These are phyloP conservation scores for Pelargonium nanum DNA, from an alignment of 345 rosid genomes.

Conservation along the genomic window DNA sequence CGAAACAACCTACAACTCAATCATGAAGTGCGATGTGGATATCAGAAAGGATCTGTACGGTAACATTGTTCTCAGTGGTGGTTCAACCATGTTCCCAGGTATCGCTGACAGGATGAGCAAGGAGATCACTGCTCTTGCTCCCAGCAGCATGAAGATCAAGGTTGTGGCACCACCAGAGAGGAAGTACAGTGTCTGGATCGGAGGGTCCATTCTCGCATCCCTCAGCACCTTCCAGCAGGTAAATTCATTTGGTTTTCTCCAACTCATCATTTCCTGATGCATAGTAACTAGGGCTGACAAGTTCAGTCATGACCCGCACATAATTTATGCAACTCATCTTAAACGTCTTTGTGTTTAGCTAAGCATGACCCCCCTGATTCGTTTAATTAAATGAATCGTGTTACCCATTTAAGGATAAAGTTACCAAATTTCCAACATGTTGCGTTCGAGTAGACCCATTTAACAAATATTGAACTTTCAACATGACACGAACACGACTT, in stretches of 20 bases:
- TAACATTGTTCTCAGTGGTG: slow-evolving; percentile 51
- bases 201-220: slow-evolving; percentile 25
- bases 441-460: too few species aligned
- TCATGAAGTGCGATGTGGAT: slow-evolving; percentile 56
- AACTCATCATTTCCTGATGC: neutral
- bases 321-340: too few species aligned
- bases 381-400: too few species aligned
- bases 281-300: too few species aligned
- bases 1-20: slow-evolving; percentile 54
- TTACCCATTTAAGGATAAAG: too few species aligned
- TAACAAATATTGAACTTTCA: too few species aligned
- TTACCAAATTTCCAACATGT: too few species aligned
- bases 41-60: slow-evolving; percentile 52
- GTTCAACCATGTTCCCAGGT: slow-evolving; percentile 51
- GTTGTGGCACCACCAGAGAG: slow-evolving; percentile 51
- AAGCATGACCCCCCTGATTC: too few species aligned
- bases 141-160: slow-evolving; percentile 52
- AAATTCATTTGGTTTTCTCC: neutral
- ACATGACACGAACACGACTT: too few species aligned
- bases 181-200: slow-evolving; percentile 59
- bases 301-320: too few species aligned
- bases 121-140: slow-evolving; percentile 51
- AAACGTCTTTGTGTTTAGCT: too few species aligned
- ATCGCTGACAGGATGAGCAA: slow-evolving; percentile 50
- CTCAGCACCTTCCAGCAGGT: slow-evolving; percentile 17